Conservation (phyloP, 2,329 filamentous ascomycete genomes). For the Colletotrichum sp. region DNA sequence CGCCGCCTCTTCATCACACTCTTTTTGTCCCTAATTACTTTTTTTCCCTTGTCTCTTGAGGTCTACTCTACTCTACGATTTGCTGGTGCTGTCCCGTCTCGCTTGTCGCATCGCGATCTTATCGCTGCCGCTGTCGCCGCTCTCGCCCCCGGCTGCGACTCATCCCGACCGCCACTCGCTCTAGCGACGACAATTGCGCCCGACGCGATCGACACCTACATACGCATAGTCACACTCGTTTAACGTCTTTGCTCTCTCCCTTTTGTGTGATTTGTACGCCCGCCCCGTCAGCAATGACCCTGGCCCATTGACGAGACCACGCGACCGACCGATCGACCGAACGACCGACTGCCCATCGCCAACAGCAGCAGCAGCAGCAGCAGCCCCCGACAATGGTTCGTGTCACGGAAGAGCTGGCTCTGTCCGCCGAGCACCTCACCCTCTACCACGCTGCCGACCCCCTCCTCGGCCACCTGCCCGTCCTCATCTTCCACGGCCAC, state of each 20-base stretch:
- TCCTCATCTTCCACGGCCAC: conserved; percentile 91
- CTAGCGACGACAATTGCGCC: neutral
- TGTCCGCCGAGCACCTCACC: conserved; percentile 81
- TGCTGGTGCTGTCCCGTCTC: neutral
- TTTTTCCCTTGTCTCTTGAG: neutral
- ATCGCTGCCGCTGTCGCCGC: neutral
- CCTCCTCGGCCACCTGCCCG: conserved; percentile 77
- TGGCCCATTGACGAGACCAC: conserved; percentile 26
- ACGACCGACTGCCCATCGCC: neutral
- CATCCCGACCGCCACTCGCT: conserved; percentile 3
- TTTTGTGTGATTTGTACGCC: conserved; percentile 4
- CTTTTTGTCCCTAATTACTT: conserved; percentile 6
- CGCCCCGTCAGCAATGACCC: conserved; percentile 27
- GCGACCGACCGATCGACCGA: conserved; percentile 19
- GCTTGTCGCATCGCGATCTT: neutral
- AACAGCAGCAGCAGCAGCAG: conserved; percentile 13
- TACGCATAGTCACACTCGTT: conserved; percentile 9
- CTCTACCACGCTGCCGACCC: conserved; percentile 92
- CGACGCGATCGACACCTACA: neutral
- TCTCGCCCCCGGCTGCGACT: neutral
- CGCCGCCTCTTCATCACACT: conserved; percentile 15
- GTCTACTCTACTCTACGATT: neutral
- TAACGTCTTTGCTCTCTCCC: neutral
- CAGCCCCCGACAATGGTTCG: conserved; percentile 73
- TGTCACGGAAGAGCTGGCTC: conserved; percentile 77